These are phyloP conservation scores for Hansfordia pulvinata DNA, from an alignment of 2,329 filamentous ascomycete genomes.

Conservation along the genomic window DNA sequence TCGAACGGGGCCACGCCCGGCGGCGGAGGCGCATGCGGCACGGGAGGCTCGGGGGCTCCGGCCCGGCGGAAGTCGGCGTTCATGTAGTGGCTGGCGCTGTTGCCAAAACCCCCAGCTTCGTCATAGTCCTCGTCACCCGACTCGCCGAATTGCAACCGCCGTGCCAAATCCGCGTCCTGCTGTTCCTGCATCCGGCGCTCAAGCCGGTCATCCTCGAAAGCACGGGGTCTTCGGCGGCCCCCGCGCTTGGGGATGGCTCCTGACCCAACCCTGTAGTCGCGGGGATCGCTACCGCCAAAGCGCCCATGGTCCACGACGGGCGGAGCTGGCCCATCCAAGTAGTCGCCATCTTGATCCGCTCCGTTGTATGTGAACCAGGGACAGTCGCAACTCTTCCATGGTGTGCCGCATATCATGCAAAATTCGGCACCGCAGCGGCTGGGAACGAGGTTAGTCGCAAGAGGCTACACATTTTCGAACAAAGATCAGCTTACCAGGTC, in stretches of 20 bases:
- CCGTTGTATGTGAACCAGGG: conserved; percentile 60
- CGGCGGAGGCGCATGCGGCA: conserved; percentile 20
- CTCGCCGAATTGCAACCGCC: conserved; percentile 20
- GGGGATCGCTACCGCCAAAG: conserved; percentile 3
- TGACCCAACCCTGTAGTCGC: conserved; percentile 5
- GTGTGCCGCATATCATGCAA: conserved; percentile 71
- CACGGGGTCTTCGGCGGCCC: conserved; percentile 13
- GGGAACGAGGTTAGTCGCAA: conserved; percentile 9
- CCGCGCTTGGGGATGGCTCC: conserved; percentile 10
- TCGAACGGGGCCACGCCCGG: conserved; percentile 17
- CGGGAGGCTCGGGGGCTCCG: conserved; percentile 21
- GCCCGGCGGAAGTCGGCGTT: conserved; percentile 45
- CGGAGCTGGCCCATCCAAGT: conserved; percentile 33
- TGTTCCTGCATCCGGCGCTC: conserved; percentile 31
- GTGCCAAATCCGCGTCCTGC: conserved; percentile 26
- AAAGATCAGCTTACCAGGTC: conserved; percentile 51
- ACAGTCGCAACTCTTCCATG: conserved; percentile 76
- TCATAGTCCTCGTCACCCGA: conserved; percentile 19
- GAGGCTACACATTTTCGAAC: conserved; percentile 1
- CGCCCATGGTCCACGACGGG: conserved; percentile 20
- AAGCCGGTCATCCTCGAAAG: conserved; percentile 32
- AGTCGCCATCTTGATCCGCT: conserved; percentile 37
- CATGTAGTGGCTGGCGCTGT: conserved; percentile 42
- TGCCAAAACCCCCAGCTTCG: conserved; percentile 30
- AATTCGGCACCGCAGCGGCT: conserved; percentile 70